Base-by-base conservation (phyloP, 1,284 basidiomycete genomes). In the Ustilago curta region DNA sequence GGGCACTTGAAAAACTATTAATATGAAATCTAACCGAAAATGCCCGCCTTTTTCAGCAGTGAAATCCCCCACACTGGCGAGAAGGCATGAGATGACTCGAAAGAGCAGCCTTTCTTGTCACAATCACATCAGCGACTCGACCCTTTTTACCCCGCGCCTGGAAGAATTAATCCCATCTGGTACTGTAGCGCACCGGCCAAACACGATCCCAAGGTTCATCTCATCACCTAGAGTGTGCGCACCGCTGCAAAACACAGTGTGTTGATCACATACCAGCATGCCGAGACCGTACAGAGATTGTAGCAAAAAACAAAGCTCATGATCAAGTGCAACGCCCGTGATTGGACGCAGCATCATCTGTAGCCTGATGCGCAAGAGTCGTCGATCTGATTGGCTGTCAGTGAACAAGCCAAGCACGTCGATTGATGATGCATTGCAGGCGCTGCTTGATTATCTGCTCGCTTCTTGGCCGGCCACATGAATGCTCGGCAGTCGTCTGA, bases 11-110 rank as follows among this genome's bases (percentile, higher is more conserved):
- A 48, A 37, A 39, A 14, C n/a, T n/a, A n/a, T n/a, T n/a, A n/a
- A n/a, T n/a, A n/a, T 12, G 43, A 35, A 43, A 58, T 61, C 54
- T 68, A 61, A 54, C 65, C 65, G 59, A 68, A 61, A 61, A 21
- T 48, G 65, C 59, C 54, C 59, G 65, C 50, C 43, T 53, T 50
- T 39, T 40, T 35, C 31, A 44, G 14, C 16, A 25, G 18, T 18
- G n/a, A 40, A 31, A 42, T 21, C 9, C 31, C 12, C 27, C 37
- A 45, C 42, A n/a, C n/a, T n/a, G n/a, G n/a, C 21, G 43, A 44
- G 35, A 21, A 29, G 27, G n/a, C 14, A 8, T n/a, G 8, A 42
- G 47, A 59, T 60, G 64, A 67, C 64, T 67, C 64, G 64, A 67
- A 52, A 19, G 2, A 16, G 14, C 8, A 8, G 32, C 32, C n/a